These are phyloP conservation scores for Parmelia sp. DNA, from an alignment of 495 filamentous ascomycete genomes.

Conservation along the genomic window DNA sequence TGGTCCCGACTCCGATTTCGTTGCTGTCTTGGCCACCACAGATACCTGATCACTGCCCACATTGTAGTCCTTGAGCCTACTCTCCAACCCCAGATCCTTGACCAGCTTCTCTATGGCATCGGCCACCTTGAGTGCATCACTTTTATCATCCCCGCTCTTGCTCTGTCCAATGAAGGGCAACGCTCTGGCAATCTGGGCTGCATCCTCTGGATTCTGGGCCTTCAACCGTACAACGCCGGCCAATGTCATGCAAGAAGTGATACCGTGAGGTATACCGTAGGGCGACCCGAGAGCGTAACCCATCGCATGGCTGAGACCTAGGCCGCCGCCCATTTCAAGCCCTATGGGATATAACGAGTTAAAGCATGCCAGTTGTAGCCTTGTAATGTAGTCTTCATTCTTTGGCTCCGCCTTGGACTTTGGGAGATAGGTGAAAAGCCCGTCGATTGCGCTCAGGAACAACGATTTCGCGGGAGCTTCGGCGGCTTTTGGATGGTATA, in stretches of 20 bases:
- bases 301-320: constrained; percentile 41
- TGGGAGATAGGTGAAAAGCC: constrained; percentile 39
- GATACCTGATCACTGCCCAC: constrained; percentile 23
- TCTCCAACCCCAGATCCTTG: constrained; percentile 32
- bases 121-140: constrained; percentile 22
- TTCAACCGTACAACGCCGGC: constrained; percentile 42
- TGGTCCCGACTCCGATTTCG: background rate
- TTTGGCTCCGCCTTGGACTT: constrained; percentile 35
- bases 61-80: constrained; percentile 17
- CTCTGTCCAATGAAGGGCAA: constrained; percentile 34
- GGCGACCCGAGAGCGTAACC: constrained; percentile 46
- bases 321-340: constrained; percentile 37
- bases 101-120: constrained; percentile 31
- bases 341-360: constrained; percentile 38
- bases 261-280: constrained; percentile 46
- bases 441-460: constrained; percentile 33
- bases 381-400: constrained; percentile 39
- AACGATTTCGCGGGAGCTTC: constrained; percentile 41
- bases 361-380: constrained; percentile 42
- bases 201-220: constrained; percentile 34
- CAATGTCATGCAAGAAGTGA: constrained; percentile 44
- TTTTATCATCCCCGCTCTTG: constrained; percentile 32
- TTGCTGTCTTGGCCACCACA: constrained; percentile 14
- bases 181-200: constrained; percentile 38
- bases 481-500: constrained; percentile 43